Base-by-base conservation (phyloP, 2,329 filamentous ascomycete species). In the Sclerotinia sclerotiorum region DNA sequence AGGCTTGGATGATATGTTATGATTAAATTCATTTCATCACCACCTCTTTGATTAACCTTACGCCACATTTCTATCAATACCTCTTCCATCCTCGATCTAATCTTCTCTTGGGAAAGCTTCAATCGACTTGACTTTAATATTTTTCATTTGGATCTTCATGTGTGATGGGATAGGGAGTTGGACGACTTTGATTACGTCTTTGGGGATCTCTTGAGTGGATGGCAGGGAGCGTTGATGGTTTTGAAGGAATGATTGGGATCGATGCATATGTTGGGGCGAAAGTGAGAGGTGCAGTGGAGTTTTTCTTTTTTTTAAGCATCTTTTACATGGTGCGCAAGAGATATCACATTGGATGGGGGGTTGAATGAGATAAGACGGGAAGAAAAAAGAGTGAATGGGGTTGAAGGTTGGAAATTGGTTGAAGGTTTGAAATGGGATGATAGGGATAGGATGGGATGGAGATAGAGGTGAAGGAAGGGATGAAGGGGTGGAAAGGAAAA, bases 141-240 rank as follows among this genome's bases (percentile, higher is more conserved):
- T 39, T 39, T 62, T 60, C 57, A 48, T 46, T 62, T 62, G 58
- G 58, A 62, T 62, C 35, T 51, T 62, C 21, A 39, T 39, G 58
- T 62, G 29, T 62, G 58, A 62, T 51, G 46, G 46, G 21, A 24
- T 51, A 13, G 29, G 58, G 46, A 62, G 46, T 62, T 62, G 46
- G 15, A 49, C 29, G 46, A 51, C 58, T 51, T 51, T 62, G 58
- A 62, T 51, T 65, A 65, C 17, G 19, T 42, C 51, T 65, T 42
- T 48, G 27, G 42, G 27, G 24, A 58, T 21, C 24, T 46, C n/a
- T 58, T 58, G 52, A 56, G 63, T 39, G n/a, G 24, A 27, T 49
- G 46, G 44, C 2, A 21, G n/a, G 21, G 3, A 15, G 21, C 10
- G 4, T 66, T 46, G 46, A 32, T 29, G 56, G 32, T 62, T 49